phyloP scores from a whole-genome alignment of 1,284 basidiomycete species.

The Ustilago bromivora region DNA sequence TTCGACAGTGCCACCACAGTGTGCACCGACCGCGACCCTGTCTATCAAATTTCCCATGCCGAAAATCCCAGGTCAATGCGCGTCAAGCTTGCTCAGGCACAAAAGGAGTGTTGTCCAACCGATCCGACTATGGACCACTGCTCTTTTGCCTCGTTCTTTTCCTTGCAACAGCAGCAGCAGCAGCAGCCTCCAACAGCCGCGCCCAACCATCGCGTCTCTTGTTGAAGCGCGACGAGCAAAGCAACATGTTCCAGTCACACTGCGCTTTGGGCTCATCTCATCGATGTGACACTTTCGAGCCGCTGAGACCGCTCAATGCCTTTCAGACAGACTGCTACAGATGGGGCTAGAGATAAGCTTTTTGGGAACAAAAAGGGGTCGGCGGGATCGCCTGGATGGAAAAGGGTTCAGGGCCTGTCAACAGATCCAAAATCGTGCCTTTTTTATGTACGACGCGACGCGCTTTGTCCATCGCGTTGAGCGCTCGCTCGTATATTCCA shows the following conservation, averaged over 20 bases:
- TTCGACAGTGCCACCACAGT: conserved; percentile 5
- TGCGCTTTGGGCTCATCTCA: background rate
- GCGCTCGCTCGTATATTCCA: background rate
- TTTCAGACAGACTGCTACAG: background rate
- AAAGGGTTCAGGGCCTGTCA: conserved; percentile 4
- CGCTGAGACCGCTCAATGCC: background rate
- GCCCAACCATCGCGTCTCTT: background rate
- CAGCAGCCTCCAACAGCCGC: background rate
- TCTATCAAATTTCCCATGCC: conserved; percentile 2
- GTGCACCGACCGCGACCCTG: conserved; percentile 9
- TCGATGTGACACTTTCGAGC: background rate
- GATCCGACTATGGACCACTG: conserved; percentile 1
- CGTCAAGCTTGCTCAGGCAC: background rate
- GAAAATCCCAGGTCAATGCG: background rate
- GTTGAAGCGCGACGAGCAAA: conserved; percentile 13
- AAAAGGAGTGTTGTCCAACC: background rate
- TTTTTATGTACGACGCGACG: background rate
- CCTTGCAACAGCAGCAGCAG: background rate
- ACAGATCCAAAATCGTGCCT: background rate
- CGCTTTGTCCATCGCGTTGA: conserved; percentile 19
- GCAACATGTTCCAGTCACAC: conserved; percentile 2
- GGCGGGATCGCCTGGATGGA: conserved; percentile 3
- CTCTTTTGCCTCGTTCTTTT: background rate
- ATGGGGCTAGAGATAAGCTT: background rate
- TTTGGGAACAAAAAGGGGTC: background rate